Evolutionary conservation across 805 yeast genomes (phyloP).

Genomic region (Lipomyces kockii): DNA sequence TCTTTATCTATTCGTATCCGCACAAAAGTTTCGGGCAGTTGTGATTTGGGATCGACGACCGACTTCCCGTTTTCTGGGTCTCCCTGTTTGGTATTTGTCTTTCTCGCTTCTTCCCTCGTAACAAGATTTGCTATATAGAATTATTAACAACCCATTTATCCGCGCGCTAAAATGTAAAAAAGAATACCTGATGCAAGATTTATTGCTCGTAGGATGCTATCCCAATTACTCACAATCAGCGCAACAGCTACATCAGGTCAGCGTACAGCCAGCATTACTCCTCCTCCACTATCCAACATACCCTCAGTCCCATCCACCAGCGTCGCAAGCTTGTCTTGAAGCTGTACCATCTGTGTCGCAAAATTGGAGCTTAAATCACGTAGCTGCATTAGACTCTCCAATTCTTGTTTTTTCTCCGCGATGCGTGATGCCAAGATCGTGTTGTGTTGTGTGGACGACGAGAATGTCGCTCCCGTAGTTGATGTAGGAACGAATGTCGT

Average conservation of each 20-base stretch:
- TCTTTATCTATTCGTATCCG: slow-evolving; percentile 21
- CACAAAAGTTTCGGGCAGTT: slow-evolving; percentile 32
- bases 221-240: slow-evolving; percentile 34
- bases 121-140: slow-evolving; percentile 9
- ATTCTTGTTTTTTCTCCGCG: slow-evolving; percentile 32
- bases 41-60: slow-evolving; percentile 9
- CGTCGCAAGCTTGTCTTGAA: slow-evolving; percentile 29
- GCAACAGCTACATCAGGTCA: slow-evolving; percentile 32
- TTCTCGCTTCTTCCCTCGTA: slow-evolving; percentile 11
- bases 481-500: slow-evolving; percentile 32
- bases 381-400: slow-evolving; percentile 26
- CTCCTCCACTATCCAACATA: background rate
- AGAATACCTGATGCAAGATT: slow-evolving; percentile 30
- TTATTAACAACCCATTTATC: background rate
- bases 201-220: slow-evolving; percentile 30
- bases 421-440: slow-evolving; percentile 24
- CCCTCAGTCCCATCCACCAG: slow-evolving; percentile 35
- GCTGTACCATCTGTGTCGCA: slow-evolving; percentile 30
- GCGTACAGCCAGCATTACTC: background rate
- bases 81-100: background rate
- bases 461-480: background rate
- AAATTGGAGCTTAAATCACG: slow-evolving; percentile 30
- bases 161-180: too few relatives aligned
- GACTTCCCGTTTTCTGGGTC: slow-evolving; percentile 6
- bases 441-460: slow-evolving; percentile 23